These are phyloP conservation scores for Crithidia mellificae DNA, from an alignment of 208 protist genomes.

Conservation along the genomic window DNA sequence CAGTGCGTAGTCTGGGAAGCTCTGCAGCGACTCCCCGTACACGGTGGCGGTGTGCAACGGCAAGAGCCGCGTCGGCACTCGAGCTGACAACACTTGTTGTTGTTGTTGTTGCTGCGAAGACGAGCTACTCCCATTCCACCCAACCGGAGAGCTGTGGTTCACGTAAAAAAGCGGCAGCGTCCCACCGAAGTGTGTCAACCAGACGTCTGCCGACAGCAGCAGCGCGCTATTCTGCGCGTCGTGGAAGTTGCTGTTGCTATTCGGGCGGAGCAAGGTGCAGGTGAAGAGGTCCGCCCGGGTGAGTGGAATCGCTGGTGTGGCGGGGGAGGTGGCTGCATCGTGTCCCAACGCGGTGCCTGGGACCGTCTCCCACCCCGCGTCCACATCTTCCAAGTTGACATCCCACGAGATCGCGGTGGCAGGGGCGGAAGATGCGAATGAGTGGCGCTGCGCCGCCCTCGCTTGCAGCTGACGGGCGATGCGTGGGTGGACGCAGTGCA, in stretches of 20 bases:
- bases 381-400: slow-evolving; percentile 20
- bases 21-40: slow-evolving; percentile 22
- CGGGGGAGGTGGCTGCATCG: no score
- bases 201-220: slow-evolving; percentile 22
- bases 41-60: slow-evolving; percentile 23
- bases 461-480: not conserved
- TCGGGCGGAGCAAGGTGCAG: slow-evolving; percentile 10
- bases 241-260: no score
- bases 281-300: slow-evolving; percentile 21
- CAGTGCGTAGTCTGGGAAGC: slow-evolving; percentile 14
- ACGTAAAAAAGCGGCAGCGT: slow-evolving; percentile 4
- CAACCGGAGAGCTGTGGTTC: not conserved
- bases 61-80: slow-evolving; percentile 10
- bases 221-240: not conserved
- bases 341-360: not conserved
- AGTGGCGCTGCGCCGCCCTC: not conserved
- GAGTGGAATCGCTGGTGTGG: not conserved
- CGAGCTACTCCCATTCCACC: no score
- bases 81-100: no score
- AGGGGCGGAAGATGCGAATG: no score
- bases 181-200: slow-evolving; percentile 16
- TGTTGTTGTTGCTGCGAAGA: not conserved
- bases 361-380: slow-evolving; percentile 2
- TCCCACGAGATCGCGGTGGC: slow-evolving; percentile 7
- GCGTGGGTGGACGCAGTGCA: slow-evolving; percentile 24